phyloP scores from a whole-genome alignment of 805 yeast species.

The Kuraishia molischiana region DNA sequence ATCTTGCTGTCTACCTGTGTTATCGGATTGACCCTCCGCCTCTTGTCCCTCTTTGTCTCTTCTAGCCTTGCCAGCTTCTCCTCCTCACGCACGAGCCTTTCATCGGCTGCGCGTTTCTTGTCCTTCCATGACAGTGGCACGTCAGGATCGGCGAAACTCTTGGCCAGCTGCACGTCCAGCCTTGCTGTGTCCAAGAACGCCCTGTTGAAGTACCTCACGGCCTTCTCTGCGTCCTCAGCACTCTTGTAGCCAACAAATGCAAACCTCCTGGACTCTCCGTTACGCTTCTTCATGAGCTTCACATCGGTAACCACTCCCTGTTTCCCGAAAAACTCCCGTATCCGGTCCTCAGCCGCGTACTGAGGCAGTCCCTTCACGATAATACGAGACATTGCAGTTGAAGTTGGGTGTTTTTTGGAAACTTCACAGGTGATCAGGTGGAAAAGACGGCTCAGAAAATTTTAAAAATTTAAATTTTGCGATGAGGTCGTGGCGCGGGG shows the following conservation, averaged over 20 bases:
- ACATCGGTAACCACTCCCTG: constrained; percentile 77
- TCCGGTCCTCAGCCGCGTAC: constrained; percentile 64
- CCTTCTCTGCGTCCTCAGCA: constrained; percentile 65
- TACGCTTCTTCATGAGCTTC: constrained; percentile 67
- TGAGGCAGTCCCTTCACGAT: constrained; percentile 86
- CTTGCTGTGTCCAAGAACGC: constrained; percentile 78
- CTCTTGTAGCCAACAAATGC: constrained; percentile 85
- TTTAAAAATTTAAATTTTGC: too few relatives aligned
- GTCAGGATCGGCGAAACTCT: constrained; percentile 73
- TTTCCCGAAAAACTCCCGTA: constrained; percentile 51
- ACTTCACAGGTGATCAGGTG: too few relatives aligned
- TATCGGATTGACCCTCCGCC: constrained; percentile 16
- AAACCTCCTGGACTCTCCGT: constrained; percentile 85
- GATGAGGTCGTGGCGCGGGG: background rate
- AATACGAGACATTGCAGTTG: constrained; percentile 85
- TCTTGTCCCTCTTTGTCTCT: constrained; percentile 31
- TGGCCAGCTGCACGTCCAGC: constrained; percentile 74
- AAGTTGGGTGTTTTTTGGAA: too few relatives aligned
- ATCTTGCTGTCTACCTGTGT: constrained; percentile 49
- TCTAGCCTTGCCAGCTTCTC: constrained; percentile 39
- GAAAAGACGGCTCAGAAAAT: too few relatives aligned
- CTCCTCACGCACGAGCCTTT: constrained; percentile 36
- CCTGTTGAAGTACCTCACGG: constrained; percentile 65
- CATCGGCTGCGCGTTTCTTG: constrained; percentile 39
- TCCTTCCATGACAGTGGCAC: constrained; percentile 63